Conservation (phyloP, 2,329 filamentous ascomycete genomes). For the Alternaria ventricosa region DNA sequence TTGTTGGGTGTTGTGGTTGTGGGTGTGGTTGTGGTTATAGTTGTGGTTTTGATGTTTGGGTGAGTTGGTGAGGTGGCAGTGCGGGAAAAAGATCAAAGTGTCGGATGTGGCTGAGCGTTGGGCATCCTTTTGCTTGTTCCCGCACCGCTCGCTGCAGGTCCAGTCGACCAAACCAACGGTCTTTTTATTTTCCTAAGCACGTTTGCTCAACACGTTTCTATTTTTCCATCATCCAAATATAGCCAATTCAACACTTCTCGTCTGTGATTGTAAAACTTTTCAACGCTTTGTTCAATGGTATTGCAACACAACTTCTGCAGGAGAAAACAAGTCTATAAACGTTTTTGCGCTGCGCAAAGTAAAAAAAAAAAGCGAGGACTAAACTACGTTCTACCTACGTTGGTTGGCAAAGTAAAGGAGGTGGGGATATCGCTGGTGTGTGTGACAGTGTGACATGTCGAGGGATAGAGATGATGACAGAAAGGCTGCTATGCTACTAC, state of each 20-base stretch:
- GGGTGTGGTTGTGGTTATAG: background rate
- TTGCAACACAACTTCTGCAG: background rate
- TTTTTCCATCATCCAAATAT: background rate
- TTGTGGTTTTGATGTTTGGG: background rate
- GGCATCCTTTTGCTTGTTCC: background rate
- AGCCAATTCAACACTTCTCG: background rate
- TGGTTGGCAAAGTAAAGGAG: background rate
- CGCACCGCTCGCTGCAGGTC: background rate
- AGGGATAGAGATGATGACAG: background rate
- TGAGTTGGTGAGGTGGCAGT: background rate
- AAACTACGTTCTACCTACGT: background rate
- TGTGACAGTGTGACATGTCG: background rate
- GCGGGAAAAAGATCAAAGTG: background rate
- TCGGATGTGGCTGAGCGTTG: background rate
- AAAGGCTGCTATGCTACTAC: conserved; percentile 3
- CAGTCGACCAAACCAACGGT: background rate
- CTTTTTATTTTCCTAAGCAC: background rate
- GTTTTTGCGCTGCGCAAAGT: background rate
- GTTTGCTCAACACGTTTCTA: background rate
- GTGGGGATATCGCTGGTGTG: background rate
- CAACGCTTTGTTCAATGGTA: background rate
- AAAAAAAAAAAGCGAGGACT: background rate
- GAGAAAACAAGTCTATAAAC: conserved; percentile 1
- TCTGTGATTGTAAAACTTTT: background rate
- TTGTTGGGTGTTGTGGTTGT: background rate